phyloP scores from a whole-genome alignment of 441 rosid genomes.

The Bruguiera hainesii region DNA sequence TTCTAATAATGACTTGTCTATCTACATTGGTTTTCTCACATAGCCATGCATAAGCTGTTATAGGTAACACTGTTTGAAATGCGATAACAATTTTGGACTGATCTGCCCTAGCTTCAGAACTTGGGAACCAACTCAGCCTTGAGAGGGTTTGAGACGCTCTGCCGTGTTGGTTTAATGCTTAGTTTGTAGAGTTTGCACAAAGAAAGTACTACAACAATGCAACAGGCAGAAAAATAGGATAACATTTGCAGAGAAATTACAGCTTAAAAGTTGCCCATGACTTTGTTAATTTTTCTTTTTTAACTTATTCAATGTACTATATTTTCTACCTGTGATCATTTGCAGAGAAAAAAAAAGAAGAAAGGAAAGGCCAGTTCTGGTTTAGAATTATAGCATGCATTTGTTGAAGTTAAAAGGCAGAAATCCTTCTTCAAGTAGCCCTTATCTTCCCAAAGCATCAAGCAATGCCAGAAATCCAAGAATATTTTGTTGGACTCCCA shows the following conservation, averaged over 20 bases:
- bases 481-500: no score
- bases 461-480: no score
- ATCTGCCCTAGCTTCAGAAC: slow-evolving; percentile 9
- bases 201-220: slow-evolving; percentile 7
- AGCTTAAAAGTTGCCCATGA: neutral
- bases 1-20: slow-evolving; percentile 1
- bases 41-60: neutral
- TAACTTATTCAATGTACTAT: no score
- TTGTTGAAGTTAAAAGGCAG: no score
- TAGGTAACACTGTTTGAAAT: neutral
- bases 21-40: slow-evolving; percentile 11
- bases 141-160: no score
- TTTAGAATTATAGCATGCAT: no score
- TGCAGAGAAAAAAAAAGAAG: neutral
- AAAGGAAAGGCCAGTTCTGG: neutral
- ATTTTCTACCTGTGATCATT: no score
- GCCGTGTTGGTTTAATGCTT: neutral
- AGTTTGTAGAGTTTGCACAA: slow-evolving; percentile 14
- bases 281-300: neutral
- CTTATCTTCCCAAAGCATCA: no score
- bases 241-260: neutral
- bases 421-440: no score
- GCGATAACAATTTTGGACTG: slow-evolving; percentile 8
- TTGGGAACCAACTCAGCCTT: neutral
- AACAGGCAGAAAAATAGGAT: neutral